phyloP scores from a whole-genome alignment of 2,329 filamentous ascomycete genomes.

The Fusarium guadeloupense region DNA sequence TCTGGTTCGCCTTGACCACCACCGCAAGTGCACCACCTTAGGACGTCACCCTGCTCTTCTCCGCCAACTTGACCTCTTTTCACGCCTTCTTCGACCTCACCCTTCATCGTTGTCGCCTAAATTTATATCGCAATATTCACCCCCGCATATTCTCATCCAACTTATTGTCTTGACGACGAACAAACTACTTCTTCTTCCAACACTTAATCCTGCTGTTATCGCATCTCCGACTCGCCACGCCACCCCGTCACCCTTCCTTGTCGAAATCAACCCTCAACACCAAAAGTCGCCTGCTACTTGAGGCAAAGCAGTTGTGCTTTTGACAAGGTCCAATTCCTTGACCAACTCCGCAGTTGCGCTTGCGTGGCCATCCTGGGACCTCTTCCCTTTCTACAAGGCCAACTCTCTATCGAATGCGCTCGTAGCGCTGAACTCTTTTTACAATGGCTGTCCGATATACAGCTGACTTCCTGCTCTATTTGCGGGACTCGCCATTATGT shows the following conservation, averaged over 20 bases:
- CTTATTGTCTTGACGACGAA: conserved; percentile 13
- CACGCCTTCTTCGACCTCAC: conserved; percentile 7
- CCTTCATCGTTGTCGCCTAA: conserved; percentile 3
- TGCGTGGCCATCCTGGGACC: neutral
- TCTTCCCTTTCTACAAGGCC: conserved; percentile 26
- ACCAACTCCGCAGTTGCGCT: neutral
- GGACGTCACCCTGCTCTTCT: conserved; percentile 35
- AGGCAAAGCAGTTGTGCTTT: neutral
- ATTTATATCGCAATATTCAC: conserved; percentile 10
- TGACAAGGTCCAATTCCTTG: neutral
- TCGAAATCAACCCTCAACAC: conserved; percentile 1
- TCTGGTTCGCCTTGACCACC: conserved; percentile 29
- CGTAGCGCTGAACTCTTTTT: conserved; percentile 44
- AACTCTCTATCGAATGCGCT: conserved; percentile 50
- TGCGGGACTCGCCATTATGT: conserved; percentile 85
- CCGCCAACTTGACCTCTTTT: conserved; percentile 21
- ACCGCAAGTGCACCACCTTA: conserved; percentile 8
- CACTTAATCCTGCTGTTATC: conserved; percentile 15
- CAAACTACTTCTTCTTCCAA: conserved; percentile 3
- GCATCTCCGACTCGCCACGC: conserved; percentile 31
- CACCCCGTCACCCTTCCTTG: conserved; percentile 24
- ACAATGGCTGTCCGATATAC: conserved; percentile 74
- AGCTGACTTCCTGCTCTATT: conserved; percentile 75
- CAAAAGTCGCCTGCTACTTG: neutral
- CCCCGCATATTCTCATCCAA: conserved; percentile 1